These are phyloP conservation scores for Peronospora belbahrii DNA, from an alignment of 352 stramenopile species.

Conservation along the genomic window DNA sequence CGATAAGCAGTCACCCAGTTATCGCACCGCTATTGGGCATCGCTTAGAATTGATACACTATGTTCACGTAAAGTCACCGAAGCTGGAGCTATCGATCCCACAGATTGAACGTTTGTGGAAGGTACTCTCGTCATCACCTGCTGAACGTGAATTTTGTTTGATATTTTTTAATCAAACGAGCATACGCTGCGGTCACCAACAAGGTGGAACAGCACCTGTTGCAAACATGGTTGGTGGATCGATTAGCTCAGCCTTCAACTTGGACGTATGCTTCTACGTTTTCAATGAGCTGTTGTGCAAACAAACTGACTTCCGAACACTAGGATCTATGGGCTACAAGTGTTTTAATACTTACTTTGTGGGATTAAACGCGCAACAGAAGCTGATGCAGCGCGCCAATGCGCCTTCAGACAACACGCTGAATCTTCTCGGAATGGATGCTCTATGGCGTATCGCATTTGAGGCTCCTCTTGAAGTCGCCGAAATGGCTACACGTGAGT, in stretches of 20 bases:
- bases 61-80: constrained; percentile 71
- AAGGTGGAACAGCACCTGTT: constrained; percentile 14
- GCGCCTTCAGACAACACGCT: constrained; percentile 18
- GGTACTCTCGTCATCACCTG: constrained; percentile 58
- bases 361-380: constrained; percentile 56
- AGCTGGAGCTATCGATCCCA: constrained; percentile 62
- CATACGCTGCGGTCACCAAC: constrained; percentile 34
- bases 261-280: constrained; percentile 72
- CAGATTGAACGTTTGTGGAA: constrained; percentile 75
- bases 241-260: constrained; percentile 68
- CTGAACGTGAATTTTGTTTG: constrained; percentile 74
- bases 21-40: constrained; percentile 73
- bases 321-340: constrained; percentile 73
- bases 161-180: constrained; percentile 83
- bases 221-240: constrained; percentile 19
- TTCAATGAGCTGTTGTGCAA: constrained; percentile 79
- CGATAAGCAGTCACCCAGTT: constrained; percentile 41
- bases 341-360: constrained; percentile 87
- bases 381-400: constrained; percentile 22
- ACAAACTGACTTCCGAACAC: constrained; percentile 63
- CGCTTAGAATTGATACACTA: constrained; percentile 84
- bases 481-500: constrained; percentile 64
- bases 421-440: constrained; percentile 66
- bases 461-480: constrained; percentile 69
- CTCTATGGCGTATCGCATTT: constrained; percentile 78